Percentiles rank a stretch among this genome's conserved stretches.
These are phyloP conservation scores for Anisodus acutangulus DNA, from an alignment of 257 asterid genomes.

Conservation along the genomic window DNA sequence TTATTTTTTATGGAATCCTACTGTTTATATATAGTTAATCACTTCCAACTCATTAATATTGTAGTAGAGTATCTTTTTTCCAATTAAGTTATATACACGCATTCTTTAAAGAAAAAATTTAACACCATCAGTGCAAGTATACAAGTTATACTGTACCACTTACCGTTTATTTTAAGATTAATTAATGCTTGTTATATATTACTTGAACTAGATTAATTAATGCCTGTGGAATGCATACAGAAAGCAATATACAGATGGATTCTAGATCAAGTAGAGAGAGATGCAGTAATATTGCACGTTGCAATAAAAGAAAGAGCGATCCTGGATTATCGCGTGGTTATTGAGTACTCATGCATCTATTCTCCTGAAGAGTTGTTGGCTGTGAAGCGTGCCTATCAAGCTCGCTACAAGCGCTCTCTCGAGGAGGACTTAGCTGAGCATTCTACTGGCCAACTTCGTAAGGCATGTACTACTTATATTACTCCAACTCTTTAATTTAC, in stretches of 20 bases:
- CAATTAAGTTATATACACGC: too few relatives aligned
- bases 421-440: constrained; percentile 81
- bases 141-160: too few relatives aligned
- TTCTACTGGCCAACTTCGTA: constrained; percentile 58
- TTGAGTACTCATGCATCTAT: constrained; percentile 55
- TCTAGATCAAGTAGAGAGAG: constrained; percentile 75
- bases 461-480: constrained; percentile 35
- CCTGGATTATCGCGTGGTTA: constrained; percentile 51
- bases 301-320: constrained; percentile 53
- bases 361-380: constrained; percentile 63
- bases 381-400: constrained; percentile 65
- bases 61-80: too few relatives aligned
- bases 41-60: too few relatives aligned
- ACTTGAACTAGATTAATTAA: too few relatives aligned
- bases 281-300: constrained; percentile 56
- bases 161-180: too few relatives aligned
- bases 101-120: too few relatives aligned
- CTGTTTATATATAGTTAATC: too few relatives aligned
- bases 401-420: constrained; percentile 65
- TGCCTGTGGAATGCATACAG: constrained; percentile 31
- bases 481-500: too few relatives aligned
- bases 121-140: too few relatives aligned
- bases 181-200: too few relatives aligned
- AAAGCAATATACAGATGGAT: constrained; percentile 74
- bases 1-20: too few relatives aligned